phyloP scores from a whole-genome alignment of 805 yeast species.

The Nakazawaea anatomiae region DNA sequence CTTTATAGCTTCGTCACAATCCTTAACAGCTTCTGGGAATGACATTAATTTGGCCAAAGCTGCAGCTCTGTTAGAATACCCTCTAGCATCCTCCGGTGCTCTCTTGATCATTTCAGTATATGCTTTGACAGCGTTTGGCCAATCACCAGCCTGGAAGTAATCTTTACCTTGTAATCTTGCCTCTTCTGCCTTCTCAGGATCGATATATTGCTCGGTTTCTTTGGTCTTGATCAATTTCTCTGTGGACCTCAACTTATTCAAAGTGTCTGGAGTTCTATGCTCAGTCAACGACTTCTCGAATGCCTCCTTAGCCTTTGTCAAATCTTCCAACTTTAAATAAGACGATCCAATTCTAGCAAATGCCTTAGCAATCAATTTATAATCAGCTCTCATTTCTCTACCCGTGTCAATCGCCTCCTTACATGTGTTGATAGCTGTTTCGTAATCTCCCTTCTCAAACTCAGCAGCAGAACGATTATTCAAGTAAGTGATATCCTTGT shows the following conservation, averaged over 20 bases:
- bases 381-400: conserved; percentile 85
- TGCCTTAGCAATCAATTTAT: conserved; percentile 86
- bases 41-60: conserved; percentile 91
- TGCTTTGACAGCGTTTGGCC: conserved; percentile 94
- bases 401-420: conserved; percentile 82
- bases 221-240: conserved; percentile 79
- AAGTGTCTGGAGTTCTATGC: conserved; percentile 92
- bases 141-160: conserved; percentile 81
- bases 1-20: conserved; percentile 84
- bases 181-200: conserved; percentile 91
- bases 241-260: conserved; percentile 78
- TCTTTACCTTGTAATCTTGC: conserved; percentile 93
- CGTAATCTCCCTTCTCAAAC: conserved; percentile 90
- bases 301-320: conserved; percentile 64
- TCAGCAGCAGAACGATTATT: conserved; percentile 98
- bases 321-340: conserved; percentile 70
- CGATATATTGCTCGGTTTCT: conserved; percentile 74
- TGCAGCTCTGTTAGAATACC: conserved; percentile 97
- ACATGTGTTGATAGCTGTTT: conserved; percentile 77
- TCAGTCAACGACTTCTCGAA: conserved; percentile 93
- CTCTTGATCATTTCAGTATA: conserved; percentile 95
- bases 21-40: conserved; percentile 93
- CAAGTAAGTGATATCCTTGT: conserved; percentile 84
- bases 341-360: conserved; percentile 86
- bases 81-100: conserved; percentile 95